Percentiles rank a stretch among this genome's conserved stretches.
phyloP scores from a whole-genome alignment of 2,329 filamentous ascomycete genomes.

The Ceratocystis diversiconidia region DNA sequence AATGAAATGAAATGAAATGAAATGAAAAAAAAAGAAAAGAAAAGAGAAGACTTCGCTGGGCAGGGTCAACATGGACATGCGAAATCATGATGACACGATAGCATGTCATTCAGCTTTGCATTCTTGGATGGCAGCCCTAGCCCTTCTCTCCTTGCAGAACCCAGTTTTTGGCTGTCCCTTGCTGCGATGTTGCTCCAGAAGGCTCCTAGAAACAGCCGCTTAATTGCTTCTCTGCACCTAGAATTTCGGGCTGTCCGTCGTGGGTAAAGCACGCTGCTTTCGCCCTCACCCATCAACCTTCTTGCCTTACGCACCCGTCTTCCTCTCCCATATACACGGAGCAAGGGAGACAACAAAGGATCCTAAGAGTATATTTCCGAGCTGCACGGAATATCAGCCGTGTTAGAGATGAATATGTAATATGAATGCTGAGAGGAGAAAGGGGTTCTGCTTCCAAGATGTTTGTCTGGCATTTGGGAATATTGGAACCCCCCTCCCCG shows the following conservation, averaged over 20 bases:
- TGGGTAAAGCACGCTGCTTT: background rate
- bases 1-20: too few species aligned
- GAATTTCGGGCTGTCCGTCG: background rate
- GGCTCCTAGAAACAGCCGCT: background rate
- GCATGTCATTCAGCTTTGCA: too few species aligned
- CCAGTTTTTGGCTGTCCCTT: background rate
- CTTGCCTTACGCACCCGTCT: background rate
- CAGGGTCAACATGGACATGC: too few species aligned
- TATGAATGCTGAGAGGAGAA: too few species aligned
- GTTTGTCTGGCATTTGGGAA: too few species aligned
- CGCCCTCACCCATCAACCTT: background rate
- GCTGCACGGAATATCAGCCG: background rate
- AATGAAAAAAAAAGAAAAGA: too few species aligned
- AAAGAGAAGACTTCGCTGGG: too few species aligned
- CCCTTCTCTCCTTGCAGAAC: background rate
- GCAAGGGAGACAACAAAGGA: background rate
- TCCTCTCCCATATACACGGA: background rate
- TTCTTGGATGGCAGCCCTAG: background rate
- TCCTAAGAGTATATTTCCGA: background rate
- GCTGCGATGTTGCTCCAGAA: background rate
- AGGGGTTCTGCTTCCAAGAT: too few species aligned
- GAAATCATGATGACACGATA: too few species aligned
- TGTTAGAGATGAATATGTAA: constrained; percentile 4
- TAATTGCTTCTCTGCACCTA: background rate
- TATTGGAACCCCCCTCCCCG: background rate